Base-by-base conservation (phyloP, 1,284 basidiomycete genomes). In the Athelia psychrophila region DNA sequence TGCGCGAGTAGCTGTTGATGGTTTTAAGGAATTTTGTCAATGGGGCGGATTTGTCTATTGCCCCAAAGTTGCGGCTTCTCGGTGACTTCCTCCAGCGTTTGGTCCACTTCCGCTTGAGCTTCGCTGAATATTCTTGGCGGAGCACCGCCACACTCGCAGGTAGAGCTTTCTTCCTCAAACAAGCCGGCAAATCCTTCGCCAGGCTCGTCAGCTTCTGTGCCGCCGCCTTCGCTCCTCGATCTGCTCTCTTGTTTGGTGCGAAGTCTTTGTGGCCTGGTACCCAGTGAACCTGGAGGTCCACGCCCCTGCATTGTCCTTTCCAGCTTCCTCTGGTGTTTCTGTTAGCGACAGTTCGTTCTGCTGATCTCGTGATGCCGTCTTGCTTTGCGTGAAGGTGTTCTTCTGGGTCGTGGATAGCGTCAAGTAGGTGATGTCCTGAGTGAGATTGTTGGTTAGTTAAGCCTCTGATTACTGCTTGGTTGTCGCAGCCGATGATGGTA, bases 21-120 rank as follows among this genome's bases (percentile, higher is more conserved):
- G 58, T 46, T 20, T 53, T 49, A 0, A 49, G 50, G 44, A 51
- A 54, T 4, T 38, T 27, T 0, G 20, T 18, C 1, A 40, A 25
- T 0, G 15, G 44, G 20, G 36, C 22, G 0, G 27, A 8, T 0
- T 49, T 18, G 5, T 46, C 22, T 8, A 24, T 46, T 5, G 19
- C 47, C 15, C 22, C 18, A 18, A 20, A 9, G 16, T n/a, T 10
- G 44, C n/a, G 4, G 24, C 6, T 0, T 16, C 33, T 24, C 2
- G 44, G 52, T 0, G 54, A 56, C 9, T 19, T 25, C 2, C 3
- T 3, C 54, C 47, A 55, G 3, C 4, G 13, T 9, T 19, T 20
- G 1, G 3, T 15, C 54, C 51, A 52, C 3, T 20, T 20, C 0
- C 45, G n/a, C 0, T 13, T 19, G 0, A 48, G 33, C 13, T 44